These are phyloP conservation scores for Rhododendron mucronatum DNA, from an alignment of 148 eudicot species.

Conservation along the genomic window DNA sequence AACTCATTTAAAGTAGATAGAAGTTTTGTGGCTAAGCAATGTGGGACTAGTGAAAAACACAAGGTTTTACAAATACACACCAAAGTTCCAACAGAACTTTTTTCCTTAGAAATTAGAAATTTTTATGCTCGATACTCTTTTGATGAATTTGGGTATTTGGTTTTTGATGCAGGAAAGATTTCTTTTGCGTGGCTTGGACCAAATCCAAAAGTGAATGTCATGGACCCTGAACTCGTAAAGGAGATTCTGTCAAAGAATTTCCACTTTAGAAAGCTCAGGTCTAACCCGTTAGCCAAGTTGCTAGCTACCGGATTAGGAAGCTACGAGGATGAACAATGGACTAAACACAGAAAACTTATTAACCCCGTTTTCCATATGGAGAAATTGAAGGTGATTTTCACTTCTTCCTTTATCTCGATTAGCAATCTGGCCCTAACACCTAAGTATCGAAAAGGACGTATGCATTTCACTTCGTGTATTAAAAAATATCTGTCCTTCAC, in stretches of 20 bases:
- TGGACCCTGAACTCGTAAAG: slow-evolving; percentile 19
- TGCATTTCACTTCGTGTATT: background rate
- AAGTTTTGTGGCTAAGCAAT: too few relatives aligned
- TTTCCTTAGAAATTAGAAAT: too few relatives aligned
- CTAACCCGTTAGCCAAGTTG: slow-evolving; percentile 6
- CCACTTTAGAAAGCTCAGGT: slow-evolving; percentile 9
- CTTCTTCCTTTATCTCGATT: background rate
- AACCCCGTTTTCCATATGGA: slow-evolving; percentile 25
- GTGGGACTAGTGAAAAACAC: too few relatives aligned
- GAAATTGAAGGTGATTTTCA: slow-evolving; percentile 26
- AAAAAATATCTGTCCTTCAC: background rate
- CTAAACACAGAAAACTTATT: slow-evolving; percentile 29
- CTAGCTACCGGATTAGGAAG: slow-evolving; percentile 11
- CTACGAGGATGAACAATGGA: slow-evolving; percentile 32
- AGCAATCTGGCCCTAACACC: background rate
- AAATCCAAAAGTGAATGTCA: slow-evolving; percentile 12
- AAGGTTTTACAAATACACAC: too few relatives aligned
- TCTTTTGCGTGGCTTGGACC: background rate
- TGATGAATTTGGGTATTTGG: background rate
- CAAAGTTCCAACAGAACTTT: too few relatives aligned
- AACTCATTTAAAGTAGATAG: too few relatives aligned
- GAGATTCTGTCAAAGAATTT: slow-evolving; percentile 10
- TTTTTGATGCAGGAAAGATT: slow-evolving; percentile 13
- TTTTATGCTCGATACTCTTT: background rate
- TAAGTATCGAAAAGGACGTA: too few relatives aligned